phyloP scores from a whole-genome alignment of 441 rosid species.

The Eruca vesicaria region DNA sequence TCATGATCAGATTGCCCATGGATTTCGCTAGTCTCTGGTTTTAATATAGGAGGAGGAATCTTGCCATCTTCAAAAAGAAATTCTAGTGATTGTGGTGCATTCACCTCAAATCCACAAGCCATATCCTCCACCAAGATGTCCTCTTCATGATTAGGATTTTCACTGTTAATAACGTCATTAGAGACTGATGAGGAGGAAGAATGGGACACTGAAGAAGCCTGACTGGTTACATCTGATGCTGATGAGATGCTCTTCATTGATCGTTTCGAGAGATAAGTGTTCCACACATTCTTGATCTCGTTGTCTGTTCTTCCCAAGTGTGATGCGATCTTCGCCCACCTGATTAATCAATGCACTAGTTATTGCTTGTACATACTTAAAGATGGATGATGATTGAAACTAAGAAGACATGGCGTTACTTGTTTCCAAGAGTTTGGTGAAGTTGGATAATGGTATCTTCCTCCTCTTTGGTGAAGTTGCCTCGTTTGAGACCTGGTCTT shows the following conservation, averaged over 20 bases:
- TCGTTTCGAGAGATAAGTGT: slow-evolving; percentile 55
- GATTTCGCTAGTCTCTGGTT: not conserved
- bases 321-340: slow-evolving; percentile 66
- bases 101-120: slow-evolving; percentile 24
- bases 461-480: slow-evolving; percentile 60
- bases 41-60: not conserved
- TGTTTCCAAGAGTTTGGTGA: slow-evolving; percentile 58
- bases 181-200: slow-evolving; percentile 16
- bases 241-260: slow-evolving; percentile 4
- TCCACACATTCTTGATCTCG: slow-evolving; percentile 77
- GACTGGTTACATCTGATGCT: slow-evolving; percentile 13
- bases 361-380: not conserved
- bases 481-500: slow-evolving; percentile 65
- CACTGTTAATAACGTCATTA: not conserved
- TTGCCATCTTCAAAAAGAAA: slow-evolving; percentile 19
- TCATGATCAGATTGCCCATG: slow-evolving; percentile 2
- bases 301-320: slow-evolving; percentile 60
- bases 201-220: not conserved
- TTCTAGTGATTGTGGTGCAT: slow-evolving; percentile 30
- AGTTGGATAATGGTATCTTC: slow-evolving; percentile 50
- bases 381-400: not conserved
- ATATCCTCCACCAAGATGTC: slow-evolving; percentile 19
- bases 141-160: slow-evolving; percentile 8
- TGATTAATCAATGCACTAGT: slow-evolving; percentile 7
- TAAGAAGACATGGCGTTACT: slow-evolving; percentile 34